Evolutionary conservation across 2,329 filamentous ascomycete species (phyloP).

Genomic region (Magnaporthales sp.): DNA sequence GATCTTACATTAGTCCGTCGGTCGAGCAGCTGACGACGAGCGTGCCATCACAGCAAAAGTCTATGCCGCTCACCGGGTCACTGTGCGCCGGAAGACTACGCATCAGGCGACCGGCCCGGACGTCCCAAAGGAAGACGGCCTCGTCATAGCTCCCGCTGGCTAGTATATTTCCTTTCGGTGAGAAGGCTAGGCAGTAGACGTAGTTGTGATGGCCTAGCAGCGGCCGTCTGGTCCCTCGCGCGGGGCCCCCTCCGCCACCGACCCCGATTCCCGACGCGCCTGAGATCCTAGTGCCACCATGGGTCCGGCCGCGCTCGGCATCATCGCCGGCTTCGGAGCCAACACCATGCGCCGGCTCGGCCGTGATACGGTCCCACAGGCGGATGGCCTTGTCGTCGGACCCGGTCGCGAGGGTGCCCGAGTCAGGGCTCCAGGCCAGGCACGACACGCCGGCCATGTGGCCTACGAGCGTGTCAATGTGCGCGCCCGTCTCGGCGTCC

Average conservation of each 20-base stretch:
- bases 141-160: conserved; percentile 95
- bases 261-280: not conserved
- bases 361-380: conserved; percentile 73
- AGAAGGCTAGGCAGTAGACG: conserved; percentile 87
- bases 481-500: conserved; percentile 67
- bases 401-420: conserved; percentile 76
- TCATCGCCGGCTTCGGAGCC: conserved; percentile 11
- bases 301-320: not conserved
- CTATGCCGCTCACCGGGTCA: conserved; percentile 87
- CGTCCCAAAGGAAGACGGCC: conserved; percentile 94
- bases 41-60: conserved; percentile 88
- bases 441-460: conserved; percentile 90
- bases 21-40: conserved; percentile 85
- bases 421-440: conserved; percentile 90
- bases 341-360: conserved; percentile 25
- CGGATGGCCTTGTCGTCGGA: conserved; percentile 95
- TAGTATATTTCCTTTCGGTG: conserved; percentile 96
- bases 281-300: conserved; percentile 1
- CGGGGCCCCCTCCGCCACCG: conserved; percentile 5
- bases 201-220: conserved; percentile 92
- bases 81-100: conserved; percentile 86
- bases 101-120: conserved; percentile 81
- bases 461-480: conserved; percentile 83
- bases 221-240: conserved; percentile 35
- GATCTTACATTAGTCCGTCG: conserved; percentile 71